Conservation (phyloP, 2,329 filamentous ascomycete species). For the Scolecobasidium constrictum region DNA sequence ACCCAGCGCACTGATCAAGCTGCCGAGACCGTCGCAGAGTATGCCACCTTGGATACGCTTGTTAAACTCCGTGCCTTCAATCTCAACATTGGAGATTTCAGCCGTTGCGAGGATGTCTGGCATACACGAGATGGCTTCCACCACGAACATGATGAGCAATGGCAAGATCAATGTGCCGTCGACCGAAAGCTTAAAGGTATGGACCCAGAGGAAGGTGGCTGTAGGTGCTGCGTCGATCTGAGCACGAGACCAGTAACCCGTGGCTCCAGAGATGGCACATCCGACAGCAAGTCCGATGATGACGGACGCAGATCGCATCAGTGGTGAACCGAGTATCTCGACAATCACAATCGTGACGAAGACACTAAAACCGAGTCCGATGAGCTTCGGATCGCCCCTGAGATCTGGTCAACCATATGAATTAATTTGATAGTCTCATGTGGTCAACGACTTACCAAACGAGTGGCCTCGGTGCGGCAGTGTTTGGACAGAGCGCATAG, state of each 20-base stretch:
- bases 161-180: conserved; percentile 19
- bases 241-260: conserved; percentile 18
- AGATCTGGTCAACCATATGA: conserved; percentile 8
- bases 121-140: conserved; percentile 24
- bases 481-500: conserved; percentile 18
- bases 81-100: conserved; percentile 17
- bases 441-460: conserved; percentile 18
- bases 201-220: conserved; percentile 18
- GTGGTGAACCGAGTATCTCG: conserved; percentile 18
- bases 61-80: conserved; percentile 20
- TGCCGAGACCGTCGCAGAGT: conserved; percentile 19
- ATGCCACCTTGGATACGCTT: conserved; percentile 19
- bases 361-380: conserved; percentile 19
- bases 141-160: conserved; percentile 20
- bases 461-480: conserved; percentile 16
- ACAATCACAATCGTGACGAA: conserved; percentile 20
- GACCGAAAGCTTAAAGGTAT: conserved; percentile 20
- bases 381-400: conserved; percentile 17
- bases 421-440: background rate
- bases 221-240: conserved; percentile 15
- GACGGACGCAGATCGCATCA: conserved; percentile 20
- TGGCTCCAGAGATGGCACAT: conserved; percentile 18
- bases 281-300: conserved; percentile 19
- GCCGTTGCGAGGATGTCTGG: conserved; percentile 22
- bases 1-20: conserved; percentile 18